Evolutionary conservation across 176 grass and related monocot genomes (phyloP).

Genomic region (Phyllostachys edulis): DNA sequence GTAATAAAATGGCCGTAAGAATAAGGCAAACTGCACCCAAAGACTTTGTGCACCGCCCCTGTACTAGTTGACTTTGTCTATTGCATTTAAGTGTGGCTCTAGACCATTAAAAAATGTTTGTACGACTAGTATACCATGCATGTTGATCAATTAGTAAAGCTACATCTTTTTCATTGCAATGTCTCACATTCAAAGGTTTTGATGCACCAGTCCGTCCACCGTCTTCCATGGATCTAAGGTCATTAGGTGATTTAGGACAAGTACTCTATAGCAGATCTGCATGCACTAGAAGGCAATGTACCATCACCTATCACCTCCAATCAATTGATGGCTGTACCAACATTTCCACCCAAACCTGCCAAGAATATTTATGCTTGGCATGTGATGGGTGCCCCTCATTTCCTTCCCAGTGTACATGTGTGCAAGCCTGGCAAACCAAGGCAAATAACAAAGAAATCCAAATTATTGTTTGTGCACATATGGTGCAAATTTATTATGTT

Average conservation of each 20-base stretch:
- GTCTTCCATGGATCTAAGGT: neutral
- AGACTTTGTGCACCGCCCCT: neutral
- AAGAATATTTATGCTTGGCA: slow-evolving; percentile 13
- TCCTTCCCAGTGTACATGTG: neutral
- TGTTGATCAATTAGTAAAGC: neutral
- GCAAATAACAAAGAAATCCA: neutral
- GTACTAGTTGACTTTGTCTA: neutral
- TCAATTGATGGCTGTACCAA: neutral
- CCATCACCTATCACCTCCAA: neutral
- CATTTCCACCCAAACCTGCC: neutral
- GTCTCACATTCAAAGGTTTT: neutral
- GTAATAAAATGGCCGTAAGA: no score
- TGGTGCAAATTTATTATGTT: neutral
- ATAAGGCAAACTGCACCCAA: neutral
- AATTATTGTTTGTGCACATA: neutral
- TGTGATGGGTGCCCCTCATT: slow-evolving; percentile 1
- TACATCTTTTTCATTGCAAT: neutral
- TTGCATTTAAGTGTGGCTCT: no score
- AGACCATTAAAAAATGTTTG: neutral
- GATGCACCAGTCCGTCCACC: neutral
- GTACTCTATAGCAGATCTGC: neutral
- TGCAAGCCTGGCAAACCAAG: slow-evolving; percentile 3
- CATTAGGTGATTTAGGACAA: neutral
- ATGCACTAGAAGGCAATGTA: neutral
- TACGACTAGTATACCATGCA: neutral